phyloP scores from a whole-genome alignment of 371 early-diverging fungal species.

The Mortierella sp. region DNA sequence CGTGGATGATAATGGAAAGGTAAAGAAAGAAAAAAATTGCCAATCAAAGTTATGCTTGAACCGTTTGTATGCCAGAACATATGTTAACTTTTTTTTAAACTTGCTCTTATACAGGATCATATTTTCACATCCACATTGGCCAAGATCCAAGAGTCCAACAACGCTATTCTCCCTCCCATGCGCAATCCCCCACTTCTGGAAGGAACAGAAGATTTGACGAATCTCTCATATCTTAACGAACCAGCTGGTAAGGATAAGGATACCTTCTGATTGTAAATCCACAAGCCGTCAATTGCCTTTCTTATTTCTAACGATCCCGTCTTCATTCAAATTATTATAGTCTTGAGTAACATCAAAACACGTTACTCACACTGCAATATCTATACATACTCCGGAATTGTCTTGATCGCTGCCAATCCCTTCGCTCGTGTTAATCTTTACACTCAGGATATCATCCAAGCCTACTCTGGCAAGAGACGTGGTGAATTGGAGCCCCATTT shows the following conservation, averaged over 20 bases:
- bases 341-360: constrained; percentile 89
- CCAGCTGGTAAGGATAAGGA: constrained; percentile 75
- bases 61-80: not conserved
- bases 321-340: constrained; percentile 50
- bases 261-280: not conserved
- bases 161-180: constrained; percentile 84
- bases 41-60: not conserved
- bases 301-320: not conserved
- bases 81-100: not conserved
- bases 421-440: constrained; percentile 92
- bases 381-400: constrained; percentile 99
- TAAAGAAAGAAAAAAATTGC: constrained; percentile 17
- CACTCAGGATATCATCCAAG: constrained; percentile 88
- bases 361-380: constrained; percentile 92
- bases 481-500: constrained; percentile 98
- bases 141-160: constrained; percentile 75
- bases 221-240: constrained; percentile 92
- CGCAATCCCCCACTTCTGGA: constrained; percentile 92
- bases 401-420: constrained; percentile 98
- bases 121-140: constrained; percentile 77
- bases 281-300: not conserved
- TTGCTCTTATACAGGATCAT: constrained; percentile 70
- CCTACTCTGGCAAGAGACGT: constrained; percentile 93
- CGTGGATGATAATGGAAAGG: constrained; percentile 73
- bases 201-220: constrained; percentile 93